Evolutionary conservation across 768 basidiomycete species (phyloP).

Genomic region (Piloderma croceum): DNA sequence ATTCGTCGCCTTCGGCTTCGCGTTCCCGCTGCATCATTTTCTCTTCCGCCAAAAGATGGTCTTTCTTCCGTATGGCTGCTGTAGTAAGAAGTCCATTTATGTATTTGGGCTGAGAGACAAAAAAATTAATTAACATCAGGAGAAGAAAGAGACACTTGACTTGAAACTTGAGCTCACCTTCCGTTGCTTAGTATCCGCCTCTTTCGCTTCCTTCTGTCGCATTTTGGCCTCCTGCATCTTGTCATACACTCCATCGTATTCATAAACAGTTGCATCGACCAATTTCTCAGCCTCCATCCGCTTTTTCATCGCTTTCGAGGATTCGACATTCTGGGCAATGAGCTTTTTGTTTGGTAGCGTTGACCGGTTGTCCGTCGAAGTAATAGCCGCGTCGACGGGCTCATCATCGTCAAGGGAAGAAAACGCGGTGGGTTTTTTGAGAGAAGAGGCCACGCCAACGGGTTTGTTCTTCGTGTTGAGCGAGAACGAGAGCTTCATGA

Average conservation of each 20-base stretch:
- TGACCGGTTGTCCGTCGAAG: conserved; percentile 36
- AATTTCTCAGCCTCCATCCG: conserved; percentile 74
- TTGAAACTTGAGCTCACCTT: conserved; percentile 57
- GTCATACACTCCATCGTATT: conserved; percentile 97
- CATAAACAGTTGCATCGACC: conserved; percentile 78
- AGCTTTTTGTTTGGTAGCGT: conserved; percentile 48
- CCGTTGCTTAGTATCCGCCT: conserved; percentile 66
- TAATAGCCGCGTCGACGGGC: conserved; percentile 42
- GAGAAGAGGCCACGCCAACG: conserved; percentile 42
- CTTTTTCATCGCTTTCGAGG: conserved; percentile 63
- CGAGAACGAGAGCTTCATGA: conserved; percentile 90
- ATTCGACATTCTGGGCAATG: conserved; percentile 50
- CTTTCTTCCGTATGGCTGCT: conserved; percentile 83
- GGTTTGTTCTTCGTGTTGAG: conserved; percentile 52
- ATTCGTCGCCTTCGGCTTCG: conserved; percentile 89
- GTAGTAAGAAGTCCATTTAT: conserved; percentile 73
- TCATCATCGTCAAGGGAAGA: conserved; percentile 62
- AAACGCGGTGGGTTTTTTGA: conserved; percentile 60
- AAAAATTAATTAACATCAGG: too few species aligned
- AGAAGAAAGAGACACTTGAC: neutral
- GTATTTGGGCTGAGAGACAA: conserved; percentile 75
- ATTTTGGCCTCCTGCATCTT: conserved; percentile 86
- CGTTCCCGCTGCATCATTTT: conserved; percentile 95
- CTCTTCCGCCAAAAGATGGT: conserved; percentile 91
- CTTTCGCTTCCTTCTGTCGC: conserved; percentile 69